phyloP scores from a whole-genome alignment of 2,329 filamentous ascomycete species.

The Fonsecaea pedrosoi region DNA sequence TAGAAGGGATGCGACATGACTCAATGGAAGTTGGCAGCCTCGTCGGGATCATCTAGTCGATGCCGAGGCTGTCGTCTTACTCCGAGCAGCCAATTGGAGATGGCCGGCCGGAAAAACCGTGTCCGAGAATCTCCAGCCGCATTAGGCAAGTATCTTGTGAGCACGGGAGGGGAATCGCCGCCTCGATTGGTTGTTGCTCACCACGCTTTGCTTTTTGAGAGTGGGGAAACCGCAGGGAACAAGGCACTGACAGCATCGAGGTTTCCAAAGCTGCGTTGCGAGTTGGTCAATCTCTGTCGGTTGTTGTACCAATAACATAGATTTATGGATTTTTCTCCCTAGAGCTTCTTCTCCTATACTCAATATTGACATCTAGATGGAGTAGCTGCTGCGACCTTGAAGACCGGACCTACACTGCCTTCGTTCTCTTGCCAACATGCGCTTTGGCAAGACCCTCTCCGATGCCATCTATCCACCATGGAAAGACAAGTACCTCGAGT shows the following conservation, averaged over 20 bases:
- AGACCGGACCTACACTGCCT: not conserved
- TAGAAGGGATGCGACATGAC: not conserved
- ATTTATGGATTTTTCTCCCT: not conserved
- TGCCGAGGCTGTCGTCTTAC: constrained; percentile 12
- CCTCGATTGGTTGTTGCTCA: constrained; percentile 17
- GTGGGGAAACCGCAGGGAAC: constrained; percentile 10
- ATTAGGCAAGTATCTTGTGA: not conserved
- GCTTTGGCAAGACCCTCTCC: constrained; percentile 88
- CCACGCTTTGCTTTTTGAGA: constrained; percentile 5
- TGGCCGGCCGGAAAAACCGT: constrained; percentile 2
- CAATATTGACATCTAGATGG: constrained; percentile 3
- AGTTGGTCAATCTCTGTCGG: not conserved
- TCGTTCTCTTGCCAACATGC: constrained; percentile 63
- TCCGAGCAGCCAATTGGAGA: not conserved
- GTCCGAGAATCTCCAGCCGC: constrained; percentile 1
- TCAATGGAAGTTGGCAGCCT: constrained; percentile 1
- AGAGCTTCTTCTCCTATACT: not conserved
- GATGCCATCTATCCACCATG: constrained; percentile 82
- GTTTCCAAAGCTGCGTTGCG: not conserved
- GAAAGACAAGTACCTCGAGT: constrained; percentile 95
- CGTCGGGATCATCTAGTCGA: not conserved
- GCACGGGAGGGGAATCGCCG: constrained; percentile 6
- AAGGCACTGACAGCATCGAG: not conserved
- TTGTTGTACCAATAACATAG: not conserved
- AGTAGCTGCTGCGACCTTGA: constrained; percentile 5